Evolutionary conservation across 2,329 filamentous ascomycete species (phyloP).

Genomic region (Catunica adiposa): DNA sequence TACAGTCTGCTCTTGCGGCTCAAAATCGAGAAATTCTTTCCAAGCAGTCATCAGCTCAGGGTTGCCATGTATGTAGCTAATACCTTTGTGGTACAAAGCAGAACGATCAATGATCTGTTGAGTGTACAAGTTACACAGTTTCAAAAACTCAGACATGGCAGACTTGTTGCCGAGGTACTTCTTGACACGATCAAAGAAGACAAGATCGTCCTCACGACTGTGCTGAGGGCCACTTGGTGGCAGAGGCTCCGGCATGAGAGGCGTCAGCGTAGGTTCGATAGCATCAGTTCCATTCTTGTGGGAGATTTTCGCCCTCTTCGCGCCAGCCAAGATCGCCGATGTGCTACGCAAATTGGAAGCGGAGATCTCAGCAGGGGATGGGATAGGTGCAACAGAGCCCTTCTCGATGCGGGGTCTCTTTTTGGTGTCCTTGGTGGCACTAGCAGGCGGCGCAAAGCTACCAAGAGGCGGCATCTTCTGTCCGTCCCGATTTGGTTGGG

Average conservation of each 20-base stretch:
- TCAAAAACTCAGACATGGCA: constrained; percentile 87
- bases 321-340: constrained; percentile 5
- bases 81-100: constrained; percentile 65
- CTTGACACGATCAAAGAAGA: constrained; percentile 92
- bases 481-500: constrained; percentile 38
- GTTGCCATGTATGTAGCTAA: constrained; percentile 74
- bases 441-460: constrained; percentile 72
- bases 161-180: constrained; percentile 90
- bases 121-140: constrained; percentile 89
- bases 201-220: constrained; percentile 71
- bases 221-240: constrained; percentile 56
- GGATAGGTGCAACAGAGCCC: constrained; percentile 26
- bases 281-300: constrained; percentile 48
- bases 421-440: constrained; percentile 77
- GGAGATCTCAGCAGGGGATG: constrained; percentile 7
- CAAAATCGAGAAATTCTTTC: constrained; percentile 65
- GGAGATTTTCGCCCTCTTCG: constrained; percentile 56
- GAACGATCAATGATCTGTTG: constrained; percentile 82
- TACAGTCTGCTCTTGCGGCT: constrained; percentile 59
- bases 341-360: constrained; percentile 12
- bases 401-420: constrained; percentile 58
- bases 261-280: constrained; percentile 75
- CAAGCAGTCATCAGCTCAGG: constrained; percentile 80
- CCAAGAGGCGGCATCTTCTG: constrained; percentile 85
- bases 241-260: constrained; percentile 73